phyloP scores from a whole-genome alignment of 306 rosid species.

The Acacia confusa region DNA sequence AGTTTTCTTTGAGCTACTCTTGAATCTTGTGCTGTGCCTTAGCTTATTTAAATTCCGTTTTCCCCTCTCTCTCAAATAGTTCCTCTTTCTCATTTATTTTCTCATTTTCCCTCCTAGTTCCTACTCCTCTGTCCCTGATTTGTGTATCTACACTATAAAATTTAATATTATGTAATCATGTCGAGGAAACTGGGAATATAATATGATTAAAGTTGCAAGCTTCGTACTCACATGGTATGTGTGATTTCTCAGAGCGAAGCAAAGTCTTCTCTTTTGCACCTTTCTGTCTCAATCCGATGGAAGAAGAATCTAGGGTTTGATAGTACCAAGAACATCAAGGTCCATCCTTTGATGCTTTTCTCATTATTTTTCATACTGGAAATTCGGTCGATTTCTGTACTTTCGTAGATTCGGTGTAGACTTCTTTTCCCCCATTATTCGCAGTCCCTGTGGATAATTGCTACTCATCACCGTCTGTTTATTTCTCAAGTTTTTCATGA shows the following conservation, averaged over 20 bases:
- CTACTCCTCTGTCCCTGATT: constrained; percentile 8
- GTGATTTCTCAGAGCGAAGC: constrained; percentile 74
- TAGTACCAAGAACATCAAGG: constrained; percentile 64
- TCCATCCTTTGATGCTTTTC: constrained; percentile 53
- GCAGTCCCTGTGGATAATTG: constrained; percentile 35
- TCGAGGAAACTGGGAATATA: constrained; percentile 33
- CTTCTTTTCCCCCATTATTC: neutral
- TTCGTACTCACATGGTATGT: constrained; percentile 56
- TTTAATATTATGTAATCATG: constrained; percentile 23
- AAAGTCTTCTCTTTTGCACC: constrained; percentile 75
- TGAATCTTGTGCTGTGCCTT: constrained; percentile 10
- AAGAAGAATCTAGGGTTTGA: constrained; percentile 88
- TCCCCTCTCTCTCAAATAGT: constrained; percentile 26
- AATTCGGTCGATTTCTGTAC: constrained; percentile 35
- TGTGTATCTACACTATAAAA: neutral
- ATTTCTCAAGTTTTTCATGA: constrained; percentile 18
- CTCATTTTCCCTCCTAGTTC: neutral
- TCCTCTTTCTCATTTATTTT: neutral
- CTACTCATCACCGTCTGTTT: constrained; percentile 40
- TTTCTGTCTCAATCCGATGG: constrained; percentile 61
- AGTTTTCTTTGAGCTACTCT: constrained; percentile 56
- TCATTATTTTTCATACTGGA: neutral
- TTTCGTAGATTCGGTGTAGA: constrained; percentile 17
- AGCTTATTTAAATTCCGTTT: constrained; percentile 50
- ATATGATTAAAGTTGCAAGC: constrained; percentile 52